These are phyloP conservation scores for Candida xiaguanensis DNA, from an alignment of 805 yeast species.

Conservation along the genomic window DNA sequence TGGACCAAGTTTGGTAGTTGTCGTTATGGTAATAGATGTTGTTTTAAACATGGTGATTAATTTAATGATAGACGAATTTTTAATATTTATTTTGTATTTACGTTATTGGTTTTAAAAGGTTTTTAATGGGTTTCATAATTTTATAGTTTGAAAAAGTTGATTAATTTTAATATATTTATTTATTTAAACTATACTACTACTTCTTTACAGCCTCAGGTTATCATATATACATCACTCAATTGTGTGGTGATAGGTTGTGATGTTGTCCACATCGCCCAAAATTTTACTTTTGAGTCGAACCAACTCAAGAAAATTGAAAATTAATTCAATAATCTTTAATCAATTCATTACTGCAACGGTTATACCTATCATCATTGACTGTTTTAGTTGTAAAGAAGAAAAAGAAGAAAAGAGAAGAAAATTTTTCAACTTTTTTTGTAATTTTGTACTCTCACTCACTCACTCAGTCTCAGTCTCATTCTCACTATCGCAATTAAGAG, in stretches of 20 bases:
- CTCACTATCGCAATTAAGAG: neutral
- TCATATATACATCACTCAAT: conserved; percentile 35
- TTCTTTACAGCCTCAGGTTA: conserved; percentile 34
- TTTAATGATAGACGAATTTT: neutral
- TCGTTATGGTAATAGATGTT: conserved; percentile 86
- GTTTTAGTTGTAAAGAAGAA: conserved; percentile 54
- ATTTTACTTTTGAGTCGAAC: conserved; percentile 12
- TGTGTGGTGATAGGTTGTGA: conserved; percentile 50
- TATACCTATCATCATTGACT: conserved; percentile 53
- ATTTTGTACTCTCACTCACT: neutral
- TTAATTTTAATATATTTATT: neutral
- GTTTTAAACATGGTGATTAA: conserved; percentile 91
- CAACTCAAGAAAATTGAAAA: conserved; percentile 3
- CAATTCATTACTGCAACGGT: conserved; percentile 33
- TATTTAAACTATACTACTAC: neutral
- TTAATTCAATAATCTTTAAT: too few relatives aligned
- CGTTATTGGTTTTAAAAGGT: too few relatives aligned
- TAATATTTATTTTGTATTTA: neutral
- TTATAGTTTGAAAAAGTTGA: neutral
- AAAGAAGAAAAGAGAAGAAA: conserved; percentile 14
- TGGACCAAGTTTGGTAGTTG: conserved; percentile 82
- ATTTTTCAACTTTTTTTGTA: neutral
- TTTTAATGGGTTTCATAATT: neutral
- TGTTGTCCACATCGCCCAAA: conserved; percentile 53
- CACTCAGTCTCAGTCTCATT: neutral